Conservation (phyloP, 768 basidiomycete genomes). For the Naganishia vishniacii region DNA sequence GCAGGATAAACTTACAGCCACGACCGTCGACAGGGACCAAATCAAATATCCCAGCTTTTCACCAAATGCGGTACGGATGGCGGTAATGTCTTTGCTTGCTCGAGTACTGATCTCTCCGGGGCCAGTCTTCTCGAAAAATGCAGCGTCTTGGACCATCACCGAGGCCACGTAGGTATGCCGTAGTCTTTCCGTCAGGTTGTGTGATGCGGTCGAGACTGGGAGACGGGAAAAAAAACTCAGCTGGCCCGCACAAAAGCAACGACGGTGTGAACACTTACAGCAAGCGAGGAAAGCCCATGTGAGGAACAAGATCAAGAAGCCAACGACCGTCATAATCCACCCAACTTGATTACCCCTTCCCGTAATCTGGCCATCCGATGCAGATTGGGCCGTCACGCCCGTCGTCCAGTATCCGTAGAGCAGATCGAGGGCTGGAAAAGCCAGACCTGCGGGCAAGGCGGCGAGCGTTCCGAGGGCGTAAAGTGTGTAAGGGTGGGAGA, state of each 20-base stretch:
- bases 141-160: constrained; percentile 44
- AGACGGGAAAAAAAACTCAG: neutral
- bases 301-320: constrained; percentile 27
- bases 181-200: constrained; percentile 30
- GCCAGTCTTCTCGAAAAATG: constrained; percentile 86
- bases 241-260: neutral
- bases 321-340: constrained; percentile 37
- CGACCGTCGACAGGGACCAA: constrained; percentile 57
- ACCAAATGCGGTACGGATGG: constrained; percentile 83
- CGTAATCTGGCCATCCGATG: constrained; percentile 10
- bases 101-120: constrained; percentile 90
- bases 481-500: constrained; percentile 32
- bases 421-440: constrained; percentile 37
- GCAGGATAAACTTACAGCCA: constrained; percentile 52
- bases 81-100: constrained; percentile 59
- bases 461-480: constrained; percentile 33
- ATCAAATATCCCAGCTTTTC: constrained; percentile 67
- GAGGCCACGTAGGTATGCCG: constrained; percentile 36
- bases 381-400: constrained; percentile 22
- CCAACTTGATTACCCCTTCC: constrained; percentile 30
- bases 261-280: constrained; percentile 30
- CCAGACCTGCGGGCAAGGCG: constrained; percentile 33
- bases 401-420: constrained; percentile 40
- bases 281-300: constrained; percentile 30
- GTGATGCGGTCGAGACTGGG: constrained; percentile 33